Evolutionary conservation across 2,329 filamentous ascomycete species (phyloP), one percentile per base, ranked within the genome.

Genomic region (Phialophora macrospora): DNA sequence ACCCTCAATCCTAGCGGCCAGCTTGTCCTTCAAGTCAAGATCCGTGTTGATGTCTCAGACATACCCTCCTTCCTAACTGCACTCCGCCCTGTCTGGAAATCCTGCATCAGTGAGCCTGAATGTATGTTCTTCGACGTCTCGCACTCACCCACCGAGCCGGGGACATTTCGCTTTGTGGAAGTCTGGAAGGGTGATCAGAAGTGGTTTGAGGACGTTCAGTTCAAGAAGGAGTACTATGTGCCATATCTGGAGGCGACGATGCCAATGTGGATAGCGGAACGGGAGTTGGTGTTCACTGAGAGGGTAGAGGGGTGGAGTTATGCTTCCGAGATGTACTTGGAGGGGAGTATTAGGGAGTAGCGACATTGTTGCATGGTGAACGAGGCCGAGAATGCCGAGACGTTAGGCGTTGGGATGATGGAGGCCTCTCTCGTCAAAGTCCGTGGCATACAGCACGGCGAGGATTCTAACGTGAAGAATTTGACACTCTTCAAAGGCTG

Each of bases 121-220:
- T 65, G 63, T 32, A 1, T 66, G 14, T 58, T 51, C 51, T 66
- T 64, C 32, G 61, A 64, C 20, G 61, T 64, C 41, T 64, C 60
- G 41, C 54, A 64, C 44, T 20, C 38, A 12, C 56, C n/a, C 20
- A 46, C 12, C 6, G 30, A 32, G 28, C 61, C 54, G 22, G 61
- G 61, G 4, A 46, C 26, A 14, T 60, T 64, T 14, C 54, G 61
- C 17, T 64, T 64, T 22, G 30, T 64, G 9, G 61, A 64, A 51
- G 41, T 64, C 24, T 64, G 61, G 61, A 34, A 28, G 30, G 24
- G 32, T 20, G 56, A 59, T 22, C 38, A 26, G 56, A 28, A 59
- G 20, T 59, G 56, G 56, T 59, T 59, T 17, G 41, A 46, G 17
- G 32, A 59, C 22, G 12, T 26, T 26, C 56, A 59, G 38, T 6